A percentile compares a stretch with the other conserved stretches of the same genome.
phyloP scores from a whole-genome alignment of 257 asterid species.

The Echium plantagineum region DNA sequence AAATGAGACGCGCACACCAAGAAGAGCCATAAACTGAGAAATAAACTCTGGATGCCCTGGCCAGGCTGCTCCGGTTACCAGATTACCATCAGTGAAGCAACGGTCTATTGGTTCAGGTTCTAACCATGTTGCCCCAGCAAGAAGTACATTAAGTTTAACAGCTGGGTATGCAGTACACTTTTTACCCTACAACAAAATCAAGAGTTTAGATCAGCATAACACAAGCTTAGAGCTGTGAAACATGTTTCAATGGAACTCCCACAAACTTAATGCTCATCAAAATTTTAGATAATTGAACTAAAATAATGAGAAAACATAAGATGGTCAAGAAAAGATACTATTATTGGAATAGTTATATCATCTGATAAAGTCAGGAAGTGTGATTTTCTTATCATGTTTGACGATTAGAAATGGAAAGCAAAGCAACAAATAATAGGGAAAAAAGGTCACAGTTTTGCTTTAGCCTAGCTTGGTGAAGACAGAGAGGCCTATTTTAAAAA shows the following conservation, averaged over 20 bases:
- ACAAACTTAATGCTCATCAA: background rate
- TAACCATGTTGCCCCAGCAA: slow-evolving; percentile 76
- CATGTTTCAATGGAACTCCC: background rate
- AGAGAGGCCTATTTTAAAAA: no score
- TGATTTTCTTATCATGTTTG: background rate
- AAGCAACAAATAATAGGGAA: no score
- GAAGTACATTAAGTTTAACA: slow-evolving; percentile 79
- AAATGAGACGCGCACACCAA: slow-evolving; percentile 42
- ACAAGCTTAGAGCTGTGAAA: background rate
- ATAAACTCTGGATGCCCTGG: slow-evolving; percentile 91
- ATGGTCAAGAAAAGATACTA: background rate
- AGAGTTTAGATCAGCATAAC: background rate
- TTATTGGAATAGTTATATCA: background rate
- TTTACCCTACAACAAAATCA: slow-evolving; percentile 43
- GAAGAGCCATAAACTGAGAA: slow-evolving; percentile 75
- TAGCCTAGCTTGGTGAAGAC: no score
- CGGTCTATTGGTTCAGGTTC: slow-evolving; percentile 89
- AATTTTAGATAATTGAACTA: background rate
- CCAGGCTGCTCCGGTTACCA: slow-evolving; percentile 99
- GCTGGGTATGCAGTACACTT: slow-evolving; percentile 95
- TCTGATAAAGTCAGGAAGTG: background rate
- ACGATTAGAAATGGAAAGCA: background rate
- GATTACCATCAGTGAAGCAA: slow-evolving; percentile 87
- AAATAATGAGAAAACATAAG: background rate
- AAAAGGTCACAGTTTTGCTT: no score